Base-by-base conservation (phyloP, 129 eudicot genomes). In the Cynara cardunculus region DNA sequence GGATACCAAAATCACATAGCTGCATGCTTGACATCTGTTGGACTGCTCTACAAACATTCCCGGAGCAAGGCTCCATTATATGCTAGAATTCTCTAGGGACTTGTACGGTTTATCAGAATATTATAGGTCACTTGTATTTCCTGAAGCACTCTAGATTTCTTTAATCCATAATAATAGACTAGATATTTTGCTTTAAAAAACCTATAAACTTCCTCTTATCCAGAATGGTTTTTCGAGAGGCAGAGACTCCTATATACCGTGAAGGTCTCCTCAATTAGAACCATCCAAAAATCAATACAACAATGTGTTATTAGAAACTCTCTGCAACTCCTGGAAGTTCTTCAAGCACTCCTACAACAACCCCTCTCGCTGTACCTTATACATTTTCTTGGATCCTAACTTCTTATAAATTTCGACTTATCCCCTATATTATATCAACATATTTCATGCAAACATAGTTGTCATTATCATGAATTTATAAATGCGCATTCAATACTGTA, bases 401-500 rank as follows among this genome's bases (percentile, higher is more conserved):
- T 72, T n/a, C 14, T 61, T 61, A 13, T 64, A 21, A 7, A 24
- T 9, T 64, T 64, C 22, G 69, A 28, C 3, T 21, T 59, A 18
- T 9, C 26, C 69, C 14, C 26, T 62, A 22, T 22, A 4, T 64
- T 5, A 21, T 64, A 37, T 66, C n/a, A 25, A 49, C 28, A 69
- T 46, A 41, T 35, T 65, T n/a, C 4, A 30, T 12, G 49, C 8
- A 34, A 28, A 7, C 10, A 53, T 44, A 11, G 11, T 46, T 41
- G 31, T 26, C 39, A 70, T n/a, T 2, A 68, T 49, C 25, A 53
- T 49, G 24, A 31, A 37, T 64, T 10, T 16, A 81, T 18, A 73
- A n/a, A 44, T 73, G 59, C 7, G 49, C 21, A 76, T 68, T 46
- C 14, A 44, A 16, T 30, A 44, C 14, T 49, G 78, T 86, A 92